Base-by-base conservation (phyloP, 768 basidiomycete genomes). In the Trametes coccinea region DNA sequence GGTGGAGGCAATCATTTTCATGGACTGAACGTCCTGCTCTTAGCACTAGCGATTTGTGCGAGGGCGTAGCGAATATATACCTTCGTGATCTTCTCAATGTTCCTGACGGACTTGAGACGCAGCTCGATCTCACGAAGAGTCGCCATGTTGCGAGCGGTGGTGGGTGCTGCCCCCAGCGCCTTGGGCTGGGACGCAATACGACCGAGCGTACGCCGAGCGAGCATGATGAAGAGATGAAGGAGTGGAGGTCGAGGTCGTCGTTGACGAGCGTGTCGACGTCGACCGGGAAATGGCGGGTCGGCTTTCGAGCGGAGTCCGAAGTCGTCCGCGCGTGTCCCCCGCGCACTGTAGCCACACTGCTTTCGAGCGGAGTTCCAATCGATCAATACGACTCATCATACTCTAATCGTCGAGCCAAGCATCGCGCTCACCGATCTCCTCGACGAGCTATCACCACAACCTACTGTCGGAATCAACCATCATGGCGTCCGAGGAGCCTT, bases 71-170 rank as follows among this genome's bases (percentile, higher is more conserved):
- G 34, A 14, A 5, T 22, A 46, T 37, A 66, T 66, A 93, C 95
- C 83, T 97, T 96, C 63, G 96, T 98, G 81, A 99, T 98, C 91
- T 98, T 98, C 85, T 97, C 93, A 75, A 96, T 96, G 81, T 97
- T 97, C 76, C 84, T 83, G 72, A 98, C 96, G 49, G 94, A 97
- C 86, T 96, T 93, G 78, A 92, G 84, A 70, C 96, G 89, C 75
- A 93, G 77, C 82, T 99, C 96, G 72, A 99, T 91, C 80, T 99
- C 96, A 67, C 95, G 90, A 67, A 99, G 88, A 62, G 97, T 98
- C 44, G 96, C 97, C 95, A 94, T 93, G 78, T 90, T 93, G 70
- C 91, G 86, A 71, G 88, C 85, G 66, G 75, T 74, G 67, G 79
- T 72, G 34, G 77, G 78, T 29, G 71, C 75, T 54, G 76, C 75